Base-by-base conservation (phyloP, 2,329 filamentous ascomycete genomes). In the Diaporthe capsici region DNA sequence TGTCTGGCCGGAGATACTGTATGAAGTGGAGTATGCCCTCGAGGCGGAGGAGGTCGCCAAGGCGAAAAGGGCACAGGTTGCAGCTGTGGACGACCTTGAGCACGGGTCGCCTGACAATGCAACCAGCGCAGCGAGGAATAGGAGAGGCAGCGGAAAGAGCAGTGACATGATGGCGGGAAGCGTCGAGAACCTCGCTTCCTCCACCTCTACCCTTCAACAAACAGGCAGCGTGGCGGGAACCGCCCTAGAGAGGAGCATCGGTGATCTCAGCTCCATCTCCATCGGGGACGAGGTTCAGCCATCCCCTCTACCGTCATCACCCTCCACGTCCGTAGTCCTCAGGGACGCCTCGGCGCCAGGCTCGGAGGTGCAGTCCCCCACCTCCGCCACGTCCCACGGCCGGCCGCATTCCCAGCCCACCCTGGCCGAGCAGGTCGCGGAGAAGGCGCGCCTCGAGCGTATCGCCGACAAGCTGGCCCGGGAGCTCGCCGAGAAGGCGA, bases 1-100 rank as follows among this genome's bases (percentile, higher is more conserved):
- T 68, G 94, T 97, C 57, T 93, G 93, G 84, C 92, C 94, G 3
- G 93, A 96, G 81, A 94, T 98, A 77, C 92, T 97, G 79, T 93
- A 94, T 81, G 93, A 94, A 78, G 95, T 97, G 4, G 92, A 94
- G 71, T 90, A 93, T 79, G 90, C 92, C 73, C 88, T 95, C 58
- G 92, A 93, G 79, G 89, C 90, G 37, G 92, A 94, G 78, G 90
- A 92, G 77, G 86, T 93, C 13, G 80, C 81, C 17, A 80, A 80
- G 22, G 81, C 79, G 51, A 84, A 82, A 76, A 77, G 76, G 51
- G 78, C 75, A 10, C 81, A 82, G 73, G 74, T 34, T 31, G 71
- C 39, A 9, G 76, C 76, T 9, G 71, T 73, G n/a, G 76, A 74
- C 22, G 76, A 77, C 15, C 71, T 77, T 34, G 71, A 71, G 51